phyloP scores from a whole-genome alignment of 2,329 filamentous ascomycete species.

The Stachybotrys chartarum region DNA sequence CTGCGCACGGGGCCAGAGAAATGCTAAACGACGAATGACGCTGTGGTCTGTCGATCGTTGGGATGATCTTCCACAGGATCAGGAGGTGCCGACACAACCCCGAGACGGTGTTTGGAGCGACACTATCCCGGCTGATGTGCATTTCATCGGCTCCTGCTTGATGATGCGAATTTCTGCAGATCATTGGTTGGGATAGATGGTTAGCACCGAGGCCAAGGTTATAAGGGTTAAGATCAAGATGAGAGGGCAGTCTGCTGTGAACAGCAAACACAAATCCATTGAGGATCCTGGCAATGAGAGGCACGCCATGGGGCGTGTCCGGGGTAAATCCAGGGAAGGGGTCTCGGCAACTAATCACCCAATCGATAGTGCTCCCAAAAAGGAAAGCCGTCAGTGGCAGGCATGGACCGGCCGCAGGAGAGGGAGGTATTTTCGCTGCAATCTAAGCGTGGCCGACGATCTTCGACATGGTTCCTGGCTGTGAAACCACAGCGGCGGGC shows the following conservation, averaged over 20 bases:
- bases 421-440: neutral
- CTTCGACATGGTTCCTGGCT: neutral
- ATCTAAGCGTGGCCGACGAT: neutral
- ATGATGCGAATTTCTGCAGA: too few species aligned
- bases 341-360: neutral
- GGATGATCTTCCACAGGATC: too few species aligned
- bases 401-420: neutral
- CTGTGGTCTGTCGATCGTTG: too few species aligned
- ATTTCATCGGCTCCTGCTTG: too few species aligned
- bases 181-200: too few species aligned
- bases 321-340: neutral
- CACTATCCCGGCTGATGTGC: too few species aligned
- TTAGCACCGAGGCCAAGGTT: too few species aligned
- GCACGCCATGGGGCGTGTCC: neutral
- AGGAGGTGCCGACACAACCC: too few species aligned
- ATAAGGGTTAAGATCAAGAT: too few species aligned
- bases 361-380: neutral
- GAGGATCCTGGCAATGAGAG: neutral
- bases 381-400: neutral
- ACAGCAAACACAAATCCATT: neutral
- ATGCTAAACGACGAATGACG: too few species aligned
- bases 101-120: too few species aligned
- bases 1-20: neutral
- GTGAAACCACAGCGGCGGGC: neutral
- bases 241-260: neutral